Percentiles rank a stretch among this genome's conserved stretches.
Conservation (phyloP, 2,329 filamentous ascomycete genomes). For the Ophiocordyceps polyrhachis-furcata region DNA sequence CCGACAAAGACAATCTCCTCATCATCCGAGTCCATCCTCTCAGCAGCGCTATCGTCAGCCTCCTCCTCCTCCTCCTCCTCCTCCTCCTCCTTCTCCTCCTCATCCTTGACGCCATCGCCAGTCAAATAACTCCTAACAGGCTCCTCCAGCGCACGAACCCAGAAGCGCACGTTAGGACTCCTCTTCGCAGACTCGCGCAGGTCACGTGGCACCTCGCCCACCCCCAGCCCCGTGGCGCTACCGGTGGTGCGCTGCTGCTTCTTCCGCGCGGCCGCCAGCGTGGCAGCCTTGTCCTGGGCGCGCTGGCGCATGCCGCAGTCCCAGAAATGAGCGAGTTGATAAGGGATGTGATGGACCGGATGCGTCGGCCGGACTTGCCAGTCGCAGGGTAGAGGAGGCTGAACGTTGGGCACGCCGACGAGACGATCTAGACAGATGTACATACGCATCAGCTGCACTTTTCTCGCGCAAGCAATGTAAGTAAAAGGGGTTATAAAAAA, state of each 20-base stretch:
- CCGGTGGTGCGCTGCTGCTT: constrained; percentile 23
- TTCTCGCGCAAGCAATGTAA: not conserved
- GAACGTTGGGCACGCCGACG: constrained; percentile 66
- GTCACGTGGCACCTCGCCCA: constrained; percentile 55
- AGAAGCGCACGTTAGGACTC: constrained; percentile 54
- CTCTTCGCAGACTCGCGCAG: constrained; percentile 67
- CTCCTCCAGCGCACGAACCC: constrained; percentile 71
- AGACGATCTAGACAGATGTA: constrained; percentile 46
- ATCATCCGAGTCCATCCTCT: constrained; percentile 34
- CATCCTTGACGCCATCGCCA: not conserved
- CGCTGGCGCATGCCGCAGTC: constrained; percentile 37
- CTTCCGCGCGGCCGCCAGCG: constrained; percentile 23
- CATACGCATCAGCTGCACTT: not conserved
- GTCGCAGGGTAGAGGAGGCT: constrained; percentile 66
- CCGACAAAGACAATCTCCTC: constrained; percentile 90
- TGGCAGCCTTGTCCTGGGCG: constrained; percentile 26
- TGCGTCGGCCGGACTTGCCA: constrained; percentile 73
- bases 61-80: not conserved
- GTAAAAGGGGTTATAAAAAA: too few species aligned
- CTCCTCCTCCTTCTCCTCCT: too few species aligned
- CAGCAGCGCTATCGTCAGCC: constrained; percentile 11
- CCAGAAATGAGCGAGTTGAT: constrained; percentile 78
- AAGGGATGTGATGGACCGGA: constrained; percentile 60
- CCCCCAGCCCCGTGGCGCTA: constrained; percentile 22
- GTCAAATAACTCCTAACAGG: constrained; percentile 60